phyloP scores from a whole-genome alignment of 257 asterid species.

The Echites panduratus region DNA sequence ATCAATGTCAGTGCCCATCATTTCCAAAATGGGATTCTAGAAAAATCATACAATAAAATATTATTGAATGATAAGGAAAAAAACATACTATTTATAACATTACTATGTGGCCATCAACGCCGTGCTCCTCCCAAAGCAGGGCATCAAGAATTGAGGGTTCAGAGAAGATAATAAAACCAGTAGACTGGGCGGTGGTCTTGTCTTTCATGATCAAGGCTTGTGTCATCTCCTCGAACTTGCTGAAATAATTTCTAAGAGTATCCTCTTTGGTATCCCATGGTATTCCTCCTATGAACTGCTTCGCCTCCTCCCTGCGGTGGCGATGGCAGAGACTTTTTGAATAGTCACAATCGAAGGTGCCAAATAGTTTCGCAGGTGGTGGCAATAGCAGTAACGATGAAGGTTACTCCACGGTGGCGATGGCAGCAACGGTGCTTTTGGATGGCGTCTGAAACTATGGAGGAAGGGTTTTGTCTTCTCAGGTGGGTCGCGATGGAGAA shows the following conservation, averaged over 20 bases:
- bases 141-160: slow-evolving; percentile 34
- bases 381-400: too few species aligned
- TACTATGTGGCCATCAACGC: slow-evolving; percentile 37
- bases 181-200: slow-evolving; percentile 27
- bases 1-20: neutral
- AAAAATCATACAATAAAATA: neutral
- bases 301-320: slow-evolving; percentile 40
- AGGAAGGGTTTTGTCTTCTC: too few species aligned
- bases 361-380: too few species aligned
- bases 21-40: neutral
- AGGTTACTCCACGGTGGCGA: too few species aligned
- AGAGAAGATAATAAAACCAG: slow-evolving; percentile 38
- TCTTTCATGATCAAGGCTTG: slow-evolving; percentile 31
- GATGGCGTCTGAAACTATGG: too few species aligned
- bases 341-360: too few species aligned
- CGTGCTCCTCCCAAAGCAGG: slow-evolving; percentile 29
- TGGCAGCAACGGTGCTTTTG: too few species aligned
- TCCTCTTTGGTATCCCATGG: slow-evolving; percentile 35
- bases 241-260: slow-evolving; percentile 26
- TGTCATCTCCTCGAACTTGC: slow-evolving; percentile 30
- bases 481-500: too few species aligned
- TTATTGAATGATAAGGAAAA: neutral
- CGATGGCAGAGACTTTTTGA: too few species aligned
- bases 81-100: neutral
- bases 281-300: slow-evolving; percentile 37